Percentiles rank a stretch among this genome's conserved stretches.
Conservation (phyloP, 2,329 filamentous ascomycete species). For the Xylaria sp. region DNA sequence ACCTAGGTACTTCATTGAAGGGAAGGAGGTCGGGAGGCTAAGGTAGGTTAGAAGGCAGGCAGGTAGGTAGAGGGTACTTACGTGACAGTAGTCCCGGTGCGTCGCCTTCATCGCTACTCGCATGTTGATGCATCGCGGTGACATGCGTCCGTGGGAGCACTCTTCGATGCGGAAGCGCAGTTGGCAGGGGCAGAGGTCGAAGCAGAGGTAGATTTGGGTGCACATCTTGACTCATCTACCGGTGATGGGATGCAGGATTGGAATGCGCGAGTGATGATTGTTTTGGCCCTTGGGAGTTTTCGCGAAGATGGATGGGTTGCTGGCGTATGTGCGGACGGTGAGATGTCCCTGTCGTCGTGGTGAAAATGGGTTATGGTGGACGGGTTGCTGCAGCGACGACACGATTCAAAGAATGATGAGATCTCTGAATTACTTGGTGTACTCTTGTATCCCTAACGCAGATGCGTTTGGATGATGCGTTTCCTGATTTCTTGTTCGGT, state of each 20-base stretch:
- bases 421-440: too few relatives aligned
- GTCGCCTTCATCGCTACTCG: slow-evolving; percentile 20
- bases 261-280: too few relatives aligned
- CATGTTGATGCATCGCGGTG: slow-evolving; percentile 24
- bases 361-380: too few relatives aligned
- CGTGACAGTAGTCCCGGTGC: slow-evolving; percentile 25
- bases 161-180: slow-evolving; percentile 25
- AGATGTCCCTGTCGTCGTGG: too few relatives aligned
- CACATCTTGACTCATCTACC: slow-evolving; percentile 24
- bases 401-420: too few relatives aligned
- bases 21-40: neutral
- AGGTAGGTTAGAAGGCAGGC: too few relatives aligned
- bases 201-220: slow-evolving; percentile 25
- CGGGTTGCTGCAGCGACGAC: too few relatives aligned
- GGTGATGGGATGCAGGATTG: too few relatives aligned
- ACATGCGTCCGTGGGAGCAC: slow-evolving; percentile 21
- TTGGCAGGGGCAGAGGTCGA: slow-evolving; percentile 29
- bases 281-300: neutral
- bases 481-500: too few relatives aligned
- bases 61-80: slow-evolving; percentile 1
- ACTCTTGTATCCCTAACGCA: too few relatives aligned
- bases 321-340: neutral
- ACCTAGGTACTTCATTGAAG: neutral
- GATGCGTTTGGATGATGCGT: too few relatives aligned
- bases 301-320: neutral